Base-by-base conservation (phyloP, 305 asterid genomes). In the Plantago lanceolata region DNA sequence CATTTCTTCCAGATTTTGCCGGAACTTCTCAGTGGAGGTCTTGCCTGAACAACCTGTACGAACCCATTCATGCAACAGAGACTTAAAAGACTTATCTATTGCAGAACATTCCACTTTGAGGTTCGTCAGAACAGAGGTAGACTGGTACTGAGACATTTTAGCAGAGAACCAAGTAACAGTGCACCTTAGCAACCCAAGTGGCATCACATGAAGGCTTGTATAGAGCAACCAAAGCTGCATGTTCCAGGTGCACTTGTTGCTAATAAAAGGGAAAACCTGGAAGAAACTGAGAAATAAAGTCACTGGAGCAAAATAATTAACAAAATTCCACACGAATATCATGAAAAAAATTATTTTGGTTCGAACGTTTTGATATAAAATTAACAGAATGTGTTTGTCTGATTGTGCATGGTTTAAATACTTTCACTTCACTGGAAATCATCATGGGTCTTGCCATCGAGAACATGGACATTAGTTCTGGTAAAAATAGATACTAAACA, bases 151-250 rank as follows among this genome's bases (percentile, higher is more conserved):
- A 8, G 78, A 78, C 49, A 88, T 74, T 56, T 83, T 76, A 74
- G 87, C 64, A 62, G 89, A 84, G 78, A 84, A 84, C 96, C 94
- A 88, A 70, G 81, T 70, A 57, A 78, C 70, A 2, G 82, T 72
- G 71, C 83, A 82, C 72, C 75, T 84, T 56, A 88, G 85, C 72
- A 85, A 70, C 63, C 96, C 96, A 63, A 88, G 85, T 21, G 94
- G 96, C 89, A 88, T 86, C 72, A 79, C 80, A 50, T 69, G 75
- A 44, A 85, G 86, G 77, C 87, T 72, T 60, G 85, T 74, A 71
- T 79, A 83, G 59, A 85, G 66, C 57, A 90, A 74, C 97, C 93
- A 85, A 55, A 78, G 70, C 81, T 82, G 95, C 80, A 75, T 75
- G 71, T 78, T 90, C 24, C 57, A 33, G 70, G 78, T 71, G 79